Conservation (phyloP, 352 stramenopile species). For the Phytophthora vignae region DNA sequence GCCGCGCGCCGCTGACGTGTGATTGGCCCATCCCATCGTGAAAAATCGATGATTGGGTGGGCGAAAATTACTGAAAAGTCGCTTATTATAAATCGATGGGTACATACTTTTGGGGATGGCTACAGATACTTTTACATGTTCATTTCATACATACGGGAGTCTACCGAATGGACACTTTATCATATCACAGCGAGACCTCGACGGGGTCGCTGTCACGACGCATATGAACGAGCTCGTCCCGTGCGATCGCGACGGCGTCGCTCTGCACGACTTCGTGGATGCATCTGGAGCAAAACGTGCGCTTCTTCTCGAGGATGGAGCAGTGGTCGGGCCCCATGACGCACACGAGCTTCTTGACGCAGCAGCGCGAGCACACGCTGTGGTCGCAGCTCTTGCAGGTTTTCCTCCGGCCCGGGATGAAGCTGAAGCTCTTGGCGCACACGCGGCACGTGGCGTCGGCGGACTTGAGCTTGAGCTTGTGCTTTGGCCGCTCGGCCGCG, state of each 20-base stretch:
- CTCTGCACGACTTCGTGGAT: conserved; percentile 31
- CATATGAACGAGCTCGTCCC: conserved; percentile 29
- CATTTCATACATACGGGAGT: not conserved
- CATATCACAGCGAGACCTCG: conserved; percentile 24
- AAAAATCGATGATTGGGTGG: conserved; percentile 22
- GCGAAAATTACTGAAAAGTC: not conserved
- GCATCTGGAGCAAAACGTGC: conserved; percentile 39
- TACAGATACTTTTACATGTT: conserved; percentile 1
- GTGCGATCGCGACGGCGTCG: conserved; percentile 34
- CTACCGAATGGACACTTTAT: conserved; percentile 10
- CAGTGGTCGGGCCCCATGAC: conserved; percentile 34
- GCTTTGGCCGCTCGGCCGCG: conserved; percentile 11
- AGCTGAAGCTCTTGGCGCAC: conserved; percentile 41
- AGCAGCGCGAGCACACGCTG: conserved; percentile 37
- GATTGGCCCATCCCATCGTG: conserved; percentile 13
- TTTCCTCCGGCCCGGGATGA: conserved; percentile 31
- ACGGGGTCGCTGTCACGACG: conserved; percentile 16
- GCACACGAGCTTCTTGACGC: conserved; percentile 39
- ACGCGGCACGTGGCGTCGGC: conserved; percentile 26
- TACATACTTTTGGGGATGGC: not conserved
- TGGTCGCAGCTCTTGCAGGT: conserved; percentile 36
- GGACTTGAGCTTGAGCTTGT: conserved; percentile 2
- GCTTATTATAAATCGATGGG: not conserved
- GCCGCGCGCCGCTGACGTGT: not conserved
- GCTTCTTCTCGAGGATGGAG: conserved; percentile 45